These are phyloP conservation scores for Benincasa hispida DNA, from an alignment of 306 rosid genomes.

Conservation along the genomic window DNA sequence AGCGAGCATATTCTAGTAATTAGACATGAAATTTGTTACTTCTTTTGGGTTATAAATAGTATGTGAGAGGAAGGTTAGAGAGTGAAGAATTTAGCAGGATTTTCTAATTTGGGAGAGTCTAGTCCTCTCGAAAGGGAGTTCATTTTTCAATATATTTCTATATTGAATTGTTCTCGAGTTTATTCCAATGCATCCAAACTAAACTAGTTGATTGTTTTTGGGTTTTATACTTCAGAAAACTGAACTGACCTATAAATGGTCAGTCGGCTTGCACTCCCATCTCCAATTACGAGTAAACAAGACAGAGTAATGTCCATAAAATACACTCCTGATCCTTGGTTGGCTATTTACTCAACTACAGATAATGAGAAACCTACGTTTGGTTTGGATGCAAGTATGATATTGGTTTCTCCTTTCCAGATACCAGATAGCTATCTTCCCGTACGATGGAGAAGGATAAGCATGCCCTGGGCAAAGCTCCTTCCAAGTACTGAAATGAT, in stretches of 20 bases:
- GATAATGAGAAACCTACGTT: not conserved
- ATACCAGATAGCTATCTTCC: conserved; percentile 92
- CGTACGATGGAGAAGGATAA: conserved; percentile 79
- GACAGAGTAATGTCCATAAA: not conserved
- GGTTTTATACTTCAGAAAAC: not conserved
- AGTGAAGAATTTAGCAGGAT: too few relatives aligned
- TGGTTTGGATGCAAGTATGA: not conserved
- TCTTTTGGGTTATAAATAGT: not conserved
- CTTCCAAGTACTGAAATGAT: conserved; percentile 39
- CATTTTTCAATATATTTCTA: too few relatives aligned
- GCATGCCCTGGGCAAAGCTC: conserved; percentile 46
- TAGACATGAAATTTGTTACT: too few relatives aligned
- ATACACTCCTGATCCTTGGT: not conserved
- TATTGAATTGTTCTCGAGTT: not conserved
- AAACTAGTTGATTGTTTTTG: not conserved
- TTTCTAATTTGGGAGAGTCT: too few relatives aligned
- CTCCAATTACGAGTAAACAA: not conserved
- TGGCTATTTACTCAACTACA: not conserved
- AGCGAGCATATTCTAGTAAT: too few relatives aligned
- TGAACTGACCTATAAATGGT: not conserved
- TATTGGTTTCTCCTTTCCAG: conserved; percentile 31
- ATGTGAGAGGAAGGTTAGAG: too few relatives aligned
- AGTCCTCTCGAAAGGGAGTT: too few relatives aligned
- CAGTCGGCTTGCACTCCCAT: not conserved
- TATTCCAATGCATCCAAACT: not conserved